phyloP scores from a whole-genome alignment of 1,139 yeast genomes.

The Sugiyamaella xylanicola region DNA sequence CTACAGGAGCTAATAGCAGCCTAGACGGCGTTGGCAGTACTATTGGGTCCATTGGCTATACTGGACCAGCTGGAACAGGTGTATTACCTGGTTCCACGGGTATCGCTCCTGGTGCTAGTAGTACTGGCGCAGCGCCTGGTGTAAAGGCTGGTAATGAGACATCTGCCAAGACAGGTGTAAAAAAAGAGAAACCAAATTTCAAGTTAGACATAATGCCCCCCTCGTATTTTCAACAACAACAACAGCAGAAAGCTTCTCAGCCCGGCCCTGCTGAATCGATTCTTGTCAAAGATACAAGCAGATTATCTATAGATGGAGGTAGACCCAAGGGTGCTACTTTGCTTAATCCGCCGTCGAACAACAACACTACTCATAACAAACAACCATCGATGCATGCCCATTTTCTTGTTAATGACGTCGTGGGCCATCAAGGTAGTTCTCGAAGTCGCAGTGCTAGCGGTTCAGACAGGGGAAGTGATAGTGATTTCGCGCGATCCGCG shows the following conservation, averaged over 20 bases:
- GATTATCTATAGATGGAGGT: constrained; percentile 14
- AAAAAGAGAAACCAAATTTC: constrained; percentile 17
- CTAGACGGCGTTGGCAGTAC: neutral
- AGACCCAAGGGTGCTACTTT: neutral
- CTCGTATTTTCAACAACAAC: constrained; percentile 16
- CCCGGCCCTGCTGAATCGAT: constrained; percentile 25
- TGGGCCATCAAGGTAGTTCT: constrained; percentile 54
- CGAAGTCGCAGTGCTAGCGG: constrained; percentile 48
- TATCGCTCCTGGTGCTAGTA: neutral
- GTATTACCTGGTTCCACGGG: neutral
- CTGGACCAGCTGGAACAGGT: neutral
- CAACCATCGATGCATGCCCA: constrained; percentile 77
- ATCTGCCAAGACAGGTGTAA: too few relatives aligned
- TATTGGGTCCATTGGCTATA: neutral
- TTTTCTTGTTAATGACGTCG: constrained; percentile 70
- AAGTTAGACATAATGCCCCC: constrained; percentile 21
- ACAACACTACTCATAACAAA: constrained; percentile 59
- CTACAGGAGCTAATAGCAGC: too few relatives aligned
- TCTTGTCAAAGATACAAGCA: constrained; percentile 23
- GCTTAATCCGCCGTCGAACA: constrained; percentile 33
- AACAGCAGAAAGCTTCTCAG: constrained; percentile 4
- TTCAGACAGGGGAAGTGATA: constrained; percentile 30
- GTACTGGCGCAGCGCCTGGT: neutral
- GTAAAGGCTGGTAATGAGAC: too few relatives aligned
- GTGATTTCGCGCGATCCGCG: constrained; percentile 15